phyloP scores from a whole-genome alignment of 306 rosid genomes.

The Dalbergia cochinchinensis region DNA sequence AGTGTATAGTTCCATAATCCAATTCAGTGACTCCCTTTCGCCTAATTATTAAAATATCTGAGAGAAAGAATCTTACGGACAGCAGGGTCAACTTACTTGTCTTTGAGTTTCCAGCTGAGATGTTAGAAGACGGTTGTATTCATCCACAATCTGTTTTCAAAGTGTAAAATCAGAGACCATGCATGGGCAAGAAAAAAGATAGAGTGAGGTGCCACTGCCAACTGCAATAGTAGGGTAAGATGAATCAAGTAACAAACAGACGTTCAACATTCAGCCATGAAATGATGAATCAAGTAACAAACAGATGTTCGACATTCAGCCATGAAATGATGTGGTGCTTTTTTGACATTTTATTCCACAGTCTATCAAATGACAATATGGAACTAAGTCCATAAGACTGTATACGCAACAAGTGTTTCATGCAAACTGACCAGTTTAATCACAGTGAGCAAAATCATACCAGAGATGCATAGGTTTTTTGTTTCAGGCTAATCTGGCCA shows the following conservation, averaged over 20 bases:
- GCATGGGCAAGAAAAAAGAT: conserved; percentile 27
- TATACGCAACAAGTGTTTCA: not conserved
- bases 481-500: conserved; percentile 34
- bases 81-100: conserved; percentile 64
- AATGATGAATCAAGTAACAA: not conserved
- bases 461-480: not conserved
- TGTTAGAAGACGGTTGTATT: conserved; percentile 88
- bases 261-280: not conserved
- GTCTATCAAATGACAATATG: conserved; percentile 28
- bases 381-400: conserved; percentile 6
- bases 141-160: conserved; percentile 82
- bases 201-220: conserved; percentile 7
- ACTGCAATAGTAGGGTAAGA: conserved; percentile 33
- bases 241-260: conserved; percentile 10
- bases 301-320: not conserved
- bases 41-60: conserved; percentile 36
- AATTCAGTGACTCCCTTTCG: conserved; percentile 8
- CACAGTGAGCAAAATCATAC: conserved; percentile 23
- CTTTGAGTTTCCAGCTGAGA: conserved; percentile 92
- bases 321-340: not conserved
- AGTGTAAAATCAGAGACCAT: conserved; percentile 44
- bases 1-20: conserved; percentile 19
- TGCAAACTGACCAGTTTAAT: conserved; percentile 18
- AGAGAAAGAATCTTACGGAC: conserved; percentile 30
- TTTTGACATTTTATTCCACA: conserved; percentile 2